Base-by-base conservation (phyloP, 805 yeast species). In the Suhomyces vadensis region DNA sequence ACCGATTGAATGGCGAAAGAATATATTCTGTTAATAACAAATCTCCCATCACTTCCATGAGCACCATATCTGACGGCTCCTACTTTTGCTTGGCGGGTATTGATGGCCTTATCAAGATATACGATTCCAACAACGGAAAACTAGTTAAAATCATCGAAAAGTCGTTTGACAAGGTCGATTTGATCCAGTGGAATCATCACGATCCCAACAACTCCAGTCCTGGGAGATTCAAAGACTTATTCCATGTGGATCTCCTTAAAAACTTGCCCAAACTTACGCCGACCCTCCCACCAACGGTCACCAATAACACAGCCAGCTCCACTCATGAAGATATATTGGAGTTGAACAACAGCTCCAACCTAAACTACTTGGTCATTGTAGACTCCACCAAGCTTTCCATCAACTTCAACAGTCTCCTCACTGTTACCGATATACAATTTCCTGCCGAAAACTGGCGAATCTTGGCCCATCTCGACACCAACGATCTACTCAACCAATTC, bases 1-100 rank as follows among this genome's bases (percentile, higher is more conserved):
- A 75, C 50, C 71, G 87, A 38, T 59, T 73, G 33, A 76, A 74
- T 46, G 84, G 83, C 1, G 77, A 75, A 47, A 52, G 77, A 16
- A 77, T 80, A 4, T 80, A 79, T 70, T 69, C 79, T 11, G 61
- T 75, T 21, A 66, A 69, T 37, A 61, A 69, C 40, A 60, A 60
- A 41, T 59, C 67, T 7, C 56, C 55, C 11, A 69, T 71, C 22
- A 44, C 60, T 3, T 60, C 57, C 13, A 59, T 68, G 6, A 51
- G 58, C 20, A 72, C 63, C 63, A 58, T 61, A 46, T 59, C 57
- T 11, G 61, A 60, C 45, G 78, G 78, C 0, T 62, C 63, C 33
- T 66, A 53, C 40, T 64, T 79, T 43, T 77, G 74, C 9, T 58
- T 78, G 2, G 53, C 75, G 1, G 82, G 81, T 6, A 49, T 59